Evolutionary conservation across 2,329 filamentous ascomycete species (phyloP), one percentile per base, ranked within the genome.

Genomic region (Nigrograna mackinnonii): DNA sequence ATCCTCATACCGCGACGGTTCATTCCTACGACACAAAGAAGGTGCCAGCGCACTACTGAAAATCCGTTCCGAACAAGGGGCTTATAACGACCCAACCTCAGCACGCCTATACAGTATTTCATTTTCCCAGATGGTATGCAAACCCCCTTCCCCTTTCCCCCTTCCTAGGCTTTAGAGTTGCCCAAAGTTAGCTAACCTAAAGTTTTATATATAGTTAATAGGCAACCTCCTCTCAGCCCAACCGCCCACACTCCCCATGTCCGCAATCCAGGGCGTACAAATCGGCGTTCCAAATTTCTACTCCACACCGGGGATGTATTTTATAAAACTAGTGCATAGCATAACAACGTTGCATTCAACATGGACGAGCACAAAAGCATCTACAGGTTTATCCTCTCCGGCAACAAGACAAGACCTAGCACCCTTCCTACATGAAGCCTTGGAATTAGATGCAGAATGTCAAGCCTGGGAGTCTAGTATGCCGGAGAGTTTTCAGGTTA

Each of bases 41-140:
- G 62, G 61, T 6, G 59, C 60, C 5, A 62, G 54, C 16, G 61
- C 59, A 1, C 38, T 65, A 3, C 37, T 66, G 9, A 49, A 58
- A 26, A 45, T 63, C 19, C 57, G 61, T 14, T 44, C 55, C 9
- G 41, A 60, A 16, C 49, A 61, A 7, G 38, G 60, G 13, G 60
- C 51, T 30, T 60, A 52, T 31, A 53, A 44, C n/a, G 53, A 62
- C 14, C 41, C 49, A 2, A 39, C 60, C 17, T 60, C 59, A 12
- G 53, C 58, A 13, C 46, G 50, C 37, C 31, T 65, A 3, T 65
- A 61, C 39, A 58, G 65, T 46, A 52, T 58, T 34, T 44, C 51
- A 5, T 61, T 56, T 39, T 30, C 52, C 3, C 60, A 58, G 43
- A 57, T 62, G 54, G 58, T 57, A 50, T 49, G 12, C n/a, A n/a